A percentile compares a stretch with the other conserved stretches of the same genome.
phyloP scores from a whole-genome alignment of 345 rosid genomes.

The Salix suchowensis region DNA sequence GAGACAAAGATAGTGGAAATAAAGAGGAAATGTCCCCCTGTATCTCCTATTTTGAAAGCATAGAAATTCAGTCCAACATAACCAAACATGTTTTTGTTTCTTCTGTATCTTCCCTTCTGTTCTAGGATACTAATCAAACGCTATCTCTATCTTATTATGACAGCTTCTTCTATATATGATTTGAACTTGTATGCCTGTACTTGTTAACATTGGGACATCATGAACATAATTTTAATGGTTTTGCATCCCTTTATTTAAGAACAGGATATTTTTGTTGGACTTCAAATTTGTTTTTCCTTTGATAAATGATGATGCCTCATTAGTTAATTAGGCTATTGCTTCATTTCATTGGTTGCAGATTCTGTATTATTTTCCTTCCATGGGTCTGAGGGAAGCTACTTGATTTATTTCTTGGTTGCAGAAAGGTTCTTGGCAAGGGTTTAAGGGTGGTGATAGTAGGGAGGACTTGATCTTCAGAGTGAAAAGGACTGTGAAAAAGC shows the following conservation, averaged over 20 bases:
- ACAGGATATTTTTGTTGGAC: not conserved
- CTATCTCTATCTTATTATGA: too few relatives aligned
- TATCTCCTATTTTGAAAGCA: too few relatives aligned
- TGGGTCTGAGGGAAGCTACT: not conserved
- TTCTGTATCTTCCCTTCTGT: too few relatives aligned
- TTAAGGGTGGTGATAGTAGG: constrained; percentile 39
- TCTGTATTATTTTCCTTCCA: not conserved
- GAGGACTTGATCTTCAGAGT: constrained; percentile 48
- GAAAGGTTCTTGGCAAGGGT: constrained; percentile 67
- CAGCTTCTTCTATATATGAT: not conserved
- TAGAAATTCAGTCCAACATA: too few relatives aligned
- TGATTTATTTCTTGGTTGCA: constrained; percentile 22
- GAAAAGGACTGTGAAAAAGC: constrained; percentile 43
- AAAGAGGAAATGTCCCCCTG: too few relatives aligned
- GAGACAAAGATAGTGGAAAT: too few relatives aligned
- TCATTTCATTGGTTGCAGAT: not conserved
- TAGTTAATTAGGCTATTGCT: not conserved
- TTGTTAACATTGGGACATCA: not conserved
- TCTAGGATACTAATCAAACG: too few relatives aligned
- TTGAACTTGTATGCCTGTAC: not conserved
- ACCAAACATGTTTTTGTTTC: too few relatives aligned
- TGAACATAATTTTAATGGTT: not conserved
- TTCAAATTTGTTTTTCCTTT: not conserved
- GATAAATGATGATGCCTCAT: not conserved
- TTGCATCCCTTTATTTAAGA: not conserved